These are phyloP conservation scores for Neofusicoccum umdonicola DNA, from an alignment of 2,329 filamentous ascomycete genomes.

Conservation along the genomic window DNA sequence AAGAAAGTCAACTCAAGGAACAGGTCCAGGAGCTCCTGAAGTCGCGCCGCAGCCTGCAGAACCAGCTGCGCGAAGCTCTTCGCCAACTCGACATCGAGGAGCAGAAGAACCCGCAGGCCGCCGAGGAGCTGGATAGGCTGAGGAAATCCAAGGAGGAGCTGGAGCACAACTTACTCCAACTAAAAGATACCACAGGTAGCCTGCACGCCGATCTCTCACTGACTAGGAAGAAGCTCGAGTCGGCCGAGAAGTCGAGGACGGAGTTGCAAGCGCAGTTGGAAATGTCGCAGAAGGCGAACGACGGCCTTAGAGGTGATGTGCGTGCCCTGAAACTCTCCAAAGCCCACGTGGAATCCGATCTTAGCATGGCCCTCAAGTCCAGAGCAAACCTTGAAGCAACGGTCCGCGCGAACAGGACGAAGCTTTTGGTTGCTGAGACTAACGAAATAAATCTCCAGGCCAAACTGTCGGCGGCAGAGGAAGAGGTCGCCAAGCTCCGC, in stretches of 20 bases:
- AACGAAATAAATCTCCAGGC: slow-evolving; percentile 24
- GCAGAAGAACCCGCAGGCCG: slow-evolving; percentile 14
- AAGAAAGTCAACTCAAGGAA: slow-evolving; percentile 24
- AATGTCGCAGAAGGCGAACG: slow-evolving; percentile 23
- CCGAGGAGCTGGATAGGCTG: slow-evolving; percentile 25
- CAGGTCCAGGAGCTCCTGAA: slow-evolving; percentile 13
- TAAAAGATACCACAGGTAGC: slow-evolving; percentile 23
- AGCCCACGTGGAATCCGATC: slow-evolving; percentile 21
- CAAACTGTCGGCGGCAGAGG: slow-evolving; percentile 27
- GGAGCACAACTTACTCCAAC: slow-evolving; percentile 25
- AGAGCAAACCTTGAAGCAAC: slow-evolving; percentile 24
- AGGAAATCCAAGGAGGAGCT: slow-evolving; percentile 23
- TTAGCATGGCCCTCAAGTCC: slow-evolving; percentile 21
- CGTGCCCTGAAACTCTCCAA: slow-evolving; percentile 22
- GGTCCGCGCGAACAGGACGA: slow-evolving; percentile 23
- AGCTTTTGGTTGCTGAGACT: slow-evolving; percentile 26
- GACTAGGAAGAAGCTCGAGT: slow-evolving; percentile 26
- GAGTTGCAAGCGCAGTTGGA: slow-evolving; percentile 25
- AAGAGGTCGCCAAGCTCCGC: slow-evolving; percentile 28
- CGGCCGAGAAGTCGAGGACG: slow-evolving; percentile 24
- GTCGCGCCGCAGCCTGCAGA: slow-evolving; percentile 13
- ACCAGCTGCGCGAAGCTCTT: slow-evolving; percentile 14
- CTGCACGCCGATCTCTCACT: slow-evolving; percentile 25
- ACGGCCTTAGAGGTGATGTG: slow-evolving; percentile 22
- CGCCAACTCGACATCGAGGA: slow-evolving; percentile 11